These are phyloP conservation scores for Sphagnum fallax DNA, from an alignment of 228 moss, liverwort and hornwort species.

Conservation along the genomic window DNA sequence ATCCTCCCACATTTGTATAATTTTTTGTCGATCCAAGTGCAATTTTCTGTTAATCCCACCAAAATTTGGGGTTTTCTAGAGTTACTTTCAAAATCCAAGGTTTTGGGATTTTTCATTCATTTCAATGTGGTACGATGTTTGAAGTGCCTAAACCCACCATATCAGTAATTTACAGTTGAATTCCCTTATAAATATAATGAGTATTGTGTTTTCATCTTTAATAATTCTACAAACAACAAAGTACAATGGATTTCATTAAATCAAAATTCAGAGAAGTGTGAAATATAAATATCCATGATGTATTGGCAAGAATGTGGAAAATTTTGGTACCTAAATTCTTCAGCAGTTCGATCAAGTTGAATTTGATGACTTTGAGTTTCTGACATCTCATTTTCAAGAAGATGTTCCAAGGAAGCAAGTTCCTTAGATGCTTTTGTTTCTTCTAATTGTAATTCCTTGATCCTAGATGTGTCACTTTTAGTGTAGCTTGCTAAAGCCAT, in stretches of 20 bases:
- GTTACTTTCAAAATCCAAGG: too few relatives aligned
- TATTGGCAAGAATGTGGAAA: neutral
- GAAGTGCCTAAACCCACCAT: neutral
- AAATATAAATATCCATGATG: neutral
- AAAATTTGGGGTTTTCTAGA: too few relatives aligned
- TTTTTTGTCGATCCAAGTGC: constrained; percentile 78
- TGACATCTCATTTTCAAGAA: constrained; percentile 63
- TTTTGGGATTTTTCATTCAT: neutral
- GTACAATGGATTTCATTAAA: neutral
- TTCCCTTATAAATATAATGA: neutral
- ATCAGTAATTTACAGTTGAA: neutral
- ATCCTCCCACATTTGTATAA: constrained; percentile 81
- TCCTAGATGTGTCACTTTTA: constrained; percentile 66
- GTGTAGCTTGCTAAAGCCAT: constrained; percentile 68
- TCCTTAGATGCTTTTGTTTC: constrained; percentile 50
- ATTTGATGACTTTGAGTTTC: constrained; percentile 83
- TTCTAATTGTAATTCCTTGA: constrained; percentile 63
- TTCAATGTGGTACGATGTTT: neutral
- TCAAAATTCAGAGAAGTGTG: neutral
- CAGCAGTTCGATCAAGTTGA: constrained; percentile 66
- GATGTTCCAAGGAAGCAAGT: constrained; percentile 26
- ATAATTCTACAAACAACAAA: too few relatives aligned
- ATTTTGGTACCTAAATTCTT: constrained; percentile 40
- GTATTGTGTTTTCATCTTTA: too few relatives aligned
- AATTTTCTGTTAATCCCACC: constrained; percentile 28